phyloP scores from a whole-genome alignment of 2,329 filamentous ascomycete genomes.

The Mariannaea elegans region DNA sequence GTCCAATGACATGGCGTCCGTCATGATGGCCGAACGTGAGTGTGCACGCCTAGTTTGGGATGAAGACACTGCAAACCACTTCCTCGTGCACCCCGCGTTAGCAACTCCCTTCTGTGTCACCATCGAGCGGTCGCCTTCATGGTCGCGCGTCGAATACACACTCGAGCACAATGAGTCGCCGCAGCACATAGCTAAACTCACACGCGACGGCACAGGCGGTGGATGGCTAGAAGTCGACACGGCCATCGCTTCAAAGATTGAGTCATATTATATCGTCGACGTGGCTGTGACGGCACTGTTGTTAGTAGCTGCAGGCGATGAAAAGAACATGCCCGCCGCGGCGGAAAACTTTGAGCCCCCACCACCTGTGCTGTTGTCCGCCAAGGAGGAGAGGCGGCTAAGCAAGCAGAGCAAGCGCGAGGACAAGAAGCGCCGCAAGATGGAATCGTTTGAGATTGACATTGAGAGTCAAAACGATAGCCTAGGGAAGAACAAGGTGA shows the following conservation, averaged over 20 bases:
- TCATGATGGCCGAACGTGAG: slow-evolving; percentile 72
- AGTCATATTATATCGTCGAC: slow-evolving; percentile 69
- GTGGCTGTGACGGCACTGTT: slow-evolving; percentile 68
- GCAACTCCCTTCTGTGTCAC: slow-evolving; percentile 71
- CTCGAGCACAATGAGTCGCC: slow-evolving; percentile 72
- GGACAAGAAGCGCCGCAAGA: slow-evolving; percentile 47
- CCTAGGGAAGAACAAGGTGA: slow-evolving; percentile 48
- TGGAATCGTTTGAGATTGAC: slow-evolving; percentile 68
- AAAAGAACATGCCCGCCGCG: slow-evolving; percentile 53
- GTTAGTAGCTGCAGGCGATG: slow-evolving; percentile 66
- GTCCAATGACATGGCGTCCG: slow-evolving; percentile 65
- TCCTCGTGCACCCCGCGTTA: slow-evolving; percentile 70
- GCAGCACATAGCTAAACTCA: slow-evolving; percentile 67
- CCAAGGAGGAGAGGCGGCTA: slow-evolving; percentile 39
- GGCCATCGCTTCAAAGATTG: slow-evolving; percentile 65
- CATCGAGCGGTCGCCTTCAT: slow-evolving; percentile 65
- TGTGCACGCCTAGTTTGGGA: slow-evolving; percentile 78
- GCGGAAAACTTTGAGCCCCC: slow-evolving; percentile 68
- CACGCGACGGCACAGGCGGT: slow-evolving; percentile 65
- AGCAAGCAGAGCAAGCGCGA: slow-evolving; percentile 44
- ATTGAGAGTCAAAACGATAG: slow-evolving; percentile 68
- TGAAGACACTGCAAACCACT: slow-evolving; percentile 66
- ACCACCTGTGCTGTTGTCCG: slow-evolving; percentile 47
- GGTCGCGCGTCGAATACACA: slow-evolving; percentile 69
- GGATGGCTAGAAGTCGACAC: slow-evolving; percentile 72